Conservation (phyloP, 108 stramenopile species). For the Schizochytrium sp. region DNA sequence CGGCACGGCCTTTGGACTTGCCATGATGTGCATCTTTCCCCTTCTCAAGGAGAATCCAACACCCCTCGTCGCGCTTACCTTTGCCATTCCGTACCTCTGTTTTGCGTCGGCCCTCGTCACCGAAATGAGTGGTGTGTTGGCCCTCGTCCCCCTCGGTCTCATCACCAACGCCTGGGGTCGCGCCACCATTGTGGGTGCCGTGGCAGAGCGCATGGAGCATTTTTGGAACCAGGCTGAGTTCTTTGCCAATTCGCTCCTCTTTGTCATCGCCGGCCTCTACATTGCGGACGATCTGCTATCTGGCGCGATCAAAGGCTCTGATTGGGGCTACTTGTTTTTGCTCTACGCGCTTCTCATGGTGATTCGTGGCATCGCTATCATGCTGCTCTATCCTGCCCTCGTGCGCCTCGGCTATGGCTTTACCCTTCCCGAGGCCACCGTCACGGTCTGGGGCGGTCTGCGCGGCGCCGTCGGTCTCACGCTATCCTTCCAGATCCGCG, state of each 20-base stretch:
- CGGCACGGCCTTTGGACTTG: neutral
- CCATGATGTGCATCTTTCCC: neutral
- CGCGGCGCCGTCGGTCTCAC: constrained; percentile 58
- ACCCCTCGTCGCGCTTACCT: constrained; percentile 29
- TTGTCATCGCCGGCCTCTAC: constrained; percentile 18
- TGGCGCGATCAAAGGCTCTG: neutral
- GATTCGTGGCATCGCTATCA: constrained; percentile 27
- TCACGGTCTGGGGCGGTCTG: constrained; percentile 41
- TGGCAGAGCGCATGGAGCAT: constrained; percentile 31
- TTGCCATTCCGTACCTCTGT: constrained; percentile 22
- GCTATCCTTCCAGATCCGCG: constrained; percentile 44
- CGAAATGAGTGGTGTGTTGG: constrained; percentile 29
- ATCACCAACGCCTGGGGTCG: constrained; percentile 15
- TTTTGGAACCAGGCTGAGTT: constrained; percentile 31
- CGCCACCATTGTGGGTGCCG: neutral
- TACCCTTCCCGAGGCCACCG: constrained; percentile 18
- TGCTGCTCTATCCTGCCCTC: constrained; percentile 24
- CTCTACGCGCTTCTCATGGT: constrained; percentile 41
- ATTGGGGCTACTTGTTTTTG: neutral
- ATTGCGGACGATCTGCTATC: neutral
- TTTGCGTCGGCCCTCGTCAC: constrained; percentile 22
- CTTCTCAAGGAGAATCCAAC: neutral
- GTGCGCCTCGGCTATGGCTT: neutral
- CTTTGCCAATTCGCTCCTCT: constrained; percentile 34
- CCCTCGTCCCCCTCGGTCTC: constrained; percentile 7